phyloP scores from a whole-genome alignment of 345 rosid genomes.

The Ceriops decandra region DNA sequence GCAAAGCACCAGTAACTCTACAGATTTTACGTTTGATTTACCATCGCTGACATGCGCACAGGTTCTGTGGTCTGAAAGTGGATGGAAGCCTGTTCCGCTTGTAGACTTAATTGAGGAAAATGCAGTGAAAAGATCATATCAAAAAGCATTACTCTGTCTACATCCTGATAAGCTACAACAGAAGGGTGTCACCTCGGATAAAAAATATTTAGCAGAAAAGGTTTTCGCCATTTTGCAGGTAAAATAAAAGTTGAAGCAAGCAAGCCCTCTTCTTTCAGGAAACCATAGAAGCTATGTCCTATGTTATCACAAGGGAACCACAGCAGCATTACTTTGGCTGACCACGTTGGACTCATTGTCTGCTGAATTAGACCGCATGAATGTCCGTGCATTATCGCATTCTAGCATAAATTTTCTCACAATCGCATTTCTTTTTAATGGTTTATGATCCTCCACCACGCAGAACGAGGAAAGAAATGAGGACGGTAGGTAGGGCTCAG shows the following conservation, averaged over 20 bases:
- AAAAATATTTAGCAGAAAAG: conserved; percentile 67
- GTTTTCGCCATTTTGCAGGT: conserved; percentile 90
- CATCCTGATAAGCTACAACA: conserved; percentile 97
- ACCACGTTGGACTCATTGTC: background rate
- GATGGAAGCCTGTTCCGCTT: conserved; percentile 87
- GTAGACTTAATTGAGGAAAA: conserved; percentile 82
- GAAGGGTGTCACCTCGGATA: conserved; percentile 64
- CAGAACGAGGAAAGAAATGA: no score
- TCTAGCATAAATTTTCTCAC: no score
- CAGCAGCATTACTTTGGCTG: no score
- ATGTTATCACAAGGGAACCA: background rate
- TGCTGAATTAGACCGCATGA: background rate
- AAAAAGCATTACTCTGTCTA: conserved; percentile 75
- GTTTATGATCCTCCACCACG: no score
- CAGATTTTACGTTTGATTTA: no score
- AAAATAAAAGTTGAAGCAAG: background rate
- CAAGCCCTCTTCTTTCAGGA: background rate
- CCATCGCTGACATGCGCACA: conserved; percentile 13
- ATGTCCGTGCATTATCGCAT: no score
- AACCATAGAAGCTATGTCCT: background rate
- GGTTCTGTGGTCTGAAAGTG: conserved; percentile 87
- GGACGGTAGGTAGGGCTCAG: no score
- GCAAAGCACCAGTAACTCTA: background rate
- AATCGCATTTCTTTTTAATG: no score
- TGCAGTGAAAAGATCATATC: conserved; percentile 80